A percentile compares a stretch with the other conserved stretches of the same genome.
Conservation (phyloP, 1,284 basidiomycete species). For the Afroboletus lepidellus region DNA sequence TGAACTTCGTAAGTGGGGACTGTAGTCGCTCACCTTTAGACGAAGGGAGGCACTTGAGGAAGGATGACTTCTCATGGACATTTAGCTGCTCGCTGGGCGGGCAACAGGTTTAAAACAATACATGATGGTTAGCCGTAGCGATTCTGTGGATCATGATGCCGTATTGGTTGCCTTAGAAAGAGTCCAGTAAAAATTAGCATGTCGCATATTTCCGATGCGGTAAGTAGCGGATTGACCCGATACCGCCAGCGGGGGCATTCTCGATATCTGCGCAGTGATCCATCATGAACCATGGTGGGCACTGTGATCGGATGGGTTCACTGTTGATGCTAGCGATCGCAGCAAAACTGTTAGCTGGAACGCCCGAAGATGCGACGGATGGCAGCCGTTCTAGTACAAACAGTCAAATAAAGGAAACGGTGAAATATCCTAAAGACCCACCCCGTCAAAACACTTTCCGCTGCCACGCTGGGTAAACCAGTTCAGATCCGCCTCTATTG, state of each 20-base stretch:
- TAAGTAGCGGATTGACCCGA: too few species aligned
- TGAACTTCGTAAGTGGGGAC: too few species aligned
- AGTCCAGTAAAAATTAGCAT: too few species aligned
- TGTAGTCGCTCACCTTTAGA: too few species aligned
- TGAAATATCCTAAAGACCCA: conserved; percentile 22
- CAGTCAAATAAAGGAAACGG: not conserved
- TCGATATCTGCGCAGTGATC: conserved; percentile 61
- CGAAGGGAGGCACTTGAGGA: not conserved
- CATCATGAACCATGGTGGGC: too few species aligned
- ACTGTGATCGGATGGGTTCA: too few species aligned
- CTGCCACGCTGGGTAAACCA: conserved; percentile 62
- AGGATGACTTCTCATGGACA: not conserved
- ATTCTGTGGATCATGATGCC: too few species aligned
- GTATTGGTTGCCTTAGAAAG: too few species aligned
- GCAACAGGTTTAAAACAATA: too few species aligned
- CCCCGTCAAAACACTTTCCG: conserved; percentile 68
- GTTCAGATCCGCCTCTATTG: conserved; percentile 54
- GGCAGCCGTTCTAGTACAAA: conserved; percentile 64
- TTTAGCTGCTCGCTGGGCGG: too few species aligned
- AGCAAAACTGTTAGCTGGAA: conserved; percentile 52
- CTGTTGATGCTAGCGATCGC: conserved; percentile 58
- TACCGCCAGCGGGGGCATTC: conserved; percentile 53
- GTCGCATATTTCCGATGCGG: too few species aligned
- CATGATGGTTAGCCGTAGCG: too few species aligned
- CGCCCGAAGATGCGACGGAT: conserved; percentile 53